These are phyloP conservation scores for Eremomyces bilateralis DNA, from an alignment of 495 filamentous ascomycete species.

Conservation along the genomic window DNA sequence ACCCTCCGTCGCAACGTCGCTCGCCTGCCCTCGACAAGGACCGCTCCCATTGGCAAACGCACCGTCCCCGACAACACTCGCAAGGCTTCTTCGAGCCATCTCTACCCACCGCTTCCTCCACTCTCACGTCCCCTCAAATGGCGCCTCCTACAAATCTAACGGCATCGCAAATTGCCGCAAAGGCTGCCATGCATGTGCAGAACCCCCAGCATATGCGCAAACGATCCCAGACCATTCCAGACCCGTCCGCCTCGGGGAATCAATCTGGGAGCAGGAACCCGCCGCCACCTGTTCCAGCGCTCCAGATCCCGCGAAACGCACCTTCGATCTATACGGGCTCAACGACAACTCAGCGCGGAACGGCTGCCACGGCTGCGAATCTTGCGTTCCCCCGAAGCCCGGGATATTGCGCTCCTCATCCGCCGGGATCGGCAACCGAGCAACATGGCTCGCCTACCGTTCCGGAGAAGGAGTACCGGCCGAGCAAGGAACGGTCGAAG, in stretches of 20 bases:
- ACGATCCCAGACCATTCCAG: slow-evolving; percentile 46
- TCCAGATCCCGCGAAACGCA: slow-evolving; percentile 17
- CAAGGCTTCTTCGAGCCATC: slow-evolving; percentile 82
- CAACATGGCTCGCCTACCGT: slow-evolving; percentile 13
- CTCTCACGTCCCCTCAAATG: not conserved
- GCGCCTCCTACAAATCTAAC: slow-evolving; percentile 24
- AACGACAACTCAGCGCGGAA: slow-evolving; percentile 22
- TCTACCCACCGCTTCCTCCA: slow-evolving; percentile 37
- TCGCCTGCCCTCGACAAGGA: too few species aligned
- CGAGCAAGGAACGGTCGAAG: slow-evolving; percentile 60
- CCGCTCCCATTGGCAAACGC: slow-evolving; percentile 6
- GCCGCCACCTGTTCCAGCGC: slow-evolving; percentile 22
- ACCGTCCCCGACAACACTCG: slow-evolving; percentile 36
- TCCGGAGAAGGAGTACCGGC: slow-evolving; percentile 37
- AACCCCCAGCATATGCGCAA: slow-evolving; percentile 36
- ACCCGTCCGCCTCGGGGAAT: slow-evolving; percentile 19
- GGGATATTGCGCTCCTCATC: slow-evolving; percentile 16
- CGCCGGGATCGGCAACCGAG: slow-evolving; percentile 6
- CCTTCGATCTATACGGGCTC: too few species aligned
- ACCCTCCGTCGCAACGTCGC: too few species aligned
- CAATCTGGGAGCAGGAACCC: slow-evolving; percentile 30
- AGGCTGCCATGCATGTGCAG: slow-evolving; percentile 60
- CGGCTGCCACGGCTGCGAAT: slow-evolving; percentile 69
- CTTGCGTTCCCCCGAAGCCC: slow-evolving; percentile 56
- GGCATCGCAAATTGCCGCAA: slow-evolving; percentile 78